A percentile compares a stretch with the other conserved stretches of the same genome.
phyloP scores from a whole-genome alignment of 345 rosid genomes.

The Crucihimalaya himalaica region DNA sequence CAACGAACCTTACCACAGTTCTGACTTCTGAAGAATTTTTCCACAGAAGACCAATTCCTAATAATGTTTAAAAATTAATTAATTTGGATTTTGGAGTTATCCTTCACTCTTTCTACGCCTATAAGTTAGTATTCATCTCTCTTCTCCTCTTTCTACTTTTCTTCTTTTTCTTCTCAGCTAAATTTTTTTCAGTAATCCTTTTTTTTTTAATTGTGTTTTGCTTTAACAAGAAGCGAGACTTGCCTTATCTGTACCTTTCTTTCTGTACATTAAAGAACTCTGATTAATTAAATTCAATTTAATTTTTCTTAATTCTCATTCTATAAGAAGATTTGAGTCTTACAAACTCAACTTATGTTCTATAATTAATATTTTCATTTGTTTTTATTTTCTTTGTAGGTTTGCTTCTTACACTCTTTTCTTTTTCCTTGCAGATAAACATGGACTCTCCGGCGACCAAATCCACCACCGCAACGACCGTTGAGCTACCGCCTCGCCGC shows the following conservation, averaged over 20 bases:
- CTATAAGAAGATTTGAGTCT: neutral
- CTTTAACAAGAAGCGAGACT: constrained; percentile 37
- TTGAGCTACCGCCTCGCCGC: constrained; percentile 37
- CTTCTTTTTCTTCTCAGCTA: neutral
- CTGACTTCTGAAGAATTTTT: no score
- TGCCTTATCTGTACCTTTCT: constrained; percentile 36
- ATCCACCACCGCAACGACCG: constrained; percentile 8
- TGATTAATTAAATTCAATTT: neutral
- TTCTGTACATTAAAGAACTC: constrained; percentile 17
- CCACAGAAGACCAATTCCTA: constrained; percentile 17
- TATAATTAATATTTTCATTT: no score
- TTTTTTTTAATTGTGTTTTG: neutral
- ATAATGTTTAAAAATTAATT: neutral
- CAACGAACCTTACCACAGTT: constrained; percentile 2
- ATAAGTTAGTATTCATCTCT: constrained; percentile 5
- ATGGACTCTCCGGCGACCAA: constrained; percentile 26
- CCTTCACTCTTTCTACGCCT: constrained; percentile 12
- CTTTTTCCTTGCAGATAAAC: constrained; percentile 16
- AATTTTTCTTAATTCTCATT: neutral
- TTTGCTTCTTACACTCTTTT: constrained; percentile 12
- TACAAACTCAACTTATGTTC: no score
- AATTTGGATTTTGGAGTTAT: constrained; percentile 4
- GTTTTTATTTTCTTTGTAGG: neutral
- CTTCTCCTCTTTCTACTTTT: neutral
- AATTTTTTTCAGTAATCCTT: neutral